Conservation (phyloP, 2,329 filamentous ascomycete genomes). For the Corynespora cassiicola region DNA sequence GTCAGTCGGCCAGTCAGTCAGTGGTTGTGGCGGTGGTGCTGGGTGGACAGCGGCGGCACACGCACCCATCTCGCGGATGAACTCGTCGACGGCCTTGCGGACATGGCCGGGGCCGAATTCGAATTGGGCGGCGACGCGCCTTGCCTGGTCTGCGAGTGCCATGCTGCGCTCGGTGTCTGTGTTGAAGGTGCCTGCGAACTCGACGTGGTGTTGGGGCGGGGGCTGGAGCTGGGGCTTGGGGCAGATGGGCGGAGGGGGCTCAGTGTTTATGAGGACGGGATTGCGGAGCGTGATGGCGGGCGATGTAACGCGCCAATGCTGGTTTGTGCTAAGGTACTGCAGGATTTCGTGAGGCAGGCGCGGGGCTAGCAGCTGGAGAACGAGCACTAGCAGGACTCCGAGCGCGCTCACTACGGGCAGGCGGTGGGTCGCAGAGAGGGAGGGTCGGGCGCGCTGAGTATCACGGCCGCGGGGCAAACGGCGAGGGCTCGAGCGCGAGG, state of each 20-base stretch:
- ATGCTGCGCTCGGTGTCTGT: conserved; percentile 51
- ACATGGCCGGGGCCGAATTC: conserved; percentile 81
- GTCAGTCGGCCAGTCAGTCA: conserved; percentile 9
- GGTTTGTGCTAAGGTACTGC: conserved; percentile 29
- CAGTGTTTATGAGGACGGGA: conserved; percentile 29
- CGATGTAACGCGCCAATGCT: conserved; percentile 29
- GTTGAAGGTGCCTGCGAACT: conserved; percentile 43
- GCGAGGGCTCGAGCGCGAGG: conserved; percentile 13
- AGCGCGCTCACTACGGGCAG: conserved; percentile 28
- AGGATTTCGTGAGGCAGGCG: conserved; percentile 40
- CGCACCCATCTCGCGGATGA: conserved; percentile 81
- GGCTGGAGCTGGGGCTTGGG: too few species aligned
- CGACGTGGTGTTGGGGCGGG: conserved; percentile 31
- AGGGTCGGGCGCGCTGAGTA: conserved; percentile 13
- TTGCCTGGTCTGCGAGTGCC: conserved; percentile 71
- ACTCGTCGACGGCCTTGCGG: conserved; percentile 82
- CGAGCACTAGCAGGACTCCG: conserved; percentile 42
- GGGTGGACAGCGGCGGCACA: too few species aligned
- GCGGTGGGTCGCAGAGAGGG: conserved; percentile 28
- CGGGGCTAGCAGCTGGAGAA: conserved; percentile 43
- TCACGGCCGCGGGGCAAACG: conserved; percentile 6
- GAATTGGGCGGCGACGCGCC: conserved; percentile 82
- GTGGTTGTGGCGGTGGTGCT: conserved; percentile 3
- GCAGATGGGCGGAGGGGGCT: conserved; percentile 36
- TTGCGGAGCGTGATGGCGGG: conserved; percentile 30